A percentile compares a stretch with the other conserved stretches of the same genome.
Conservation (phyloP, 2,329 filamentous ascomycete species). For the Tolypocladium amazonense region DNA sequence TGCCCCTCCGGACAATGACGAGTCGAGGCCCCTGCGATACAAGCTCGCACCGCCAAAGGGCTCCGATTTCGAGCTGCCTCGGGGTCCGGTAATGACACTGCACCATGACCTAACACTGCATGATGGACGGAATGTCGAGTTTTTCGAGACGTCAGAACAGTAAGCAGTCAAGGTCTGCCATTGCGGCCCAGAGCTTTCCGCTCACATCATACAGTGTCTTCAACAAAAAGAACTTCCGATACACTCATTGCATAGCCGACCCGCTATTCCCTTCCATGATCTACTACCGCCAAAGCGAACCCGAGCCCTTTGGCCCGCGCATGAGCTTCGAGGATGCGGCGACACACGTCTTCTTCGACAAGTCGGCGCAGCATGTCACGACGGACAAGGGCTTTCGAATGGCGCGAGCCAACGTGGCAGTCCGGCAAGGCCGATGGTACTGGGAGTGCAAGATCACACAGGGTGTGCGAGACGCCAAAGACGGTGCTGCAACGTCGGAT, state of each 20-base stretch:
- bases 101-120: constrained; percentile 39
- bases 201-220: constrained; percentile 32
- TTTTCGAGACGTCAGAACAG: constrained; percentile 56
- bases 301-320: constrained; percentile 70
- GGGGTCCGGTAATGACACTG: constrained; percentile 43
- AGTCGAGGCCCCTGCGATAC: constrained; percentile 46
- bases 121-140: constrained; percentile 42
- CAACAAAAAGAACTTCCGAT: constrained; percentile 70
- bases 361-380: constrained; percentile 64
- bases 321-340: constrained; percentile 92
- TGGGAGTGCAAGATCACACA: constrained; percentile 87
- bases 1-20: constrained; percentile 27
- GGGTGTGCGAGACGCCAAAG: constrained; percentile 44
- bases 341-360: constrained; percentile 73
- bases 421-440: constrained; percentile 82
- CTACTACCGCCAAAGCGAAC: constrained; percentile 83
- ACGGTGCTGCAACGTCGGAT: constrained; percentile 31
- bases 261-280: constrained; percentile 76
- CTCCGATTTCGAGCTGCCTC: constrained; percentile 49
- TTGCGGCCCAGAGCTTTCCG: not conserved
- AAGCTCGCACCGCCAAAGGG: constrained; percentile 53
- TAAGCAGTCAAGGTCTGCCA: constrained; percentile 23
- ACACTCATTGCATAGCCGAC: constrained; percentile 84
- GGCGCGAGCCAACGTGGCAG: constrained; percentile 80
- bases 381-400: constrained; percentile 91